Conservation (phyloP, 176 grass and related monocot species). For the Olyra latifolia region DNA sequence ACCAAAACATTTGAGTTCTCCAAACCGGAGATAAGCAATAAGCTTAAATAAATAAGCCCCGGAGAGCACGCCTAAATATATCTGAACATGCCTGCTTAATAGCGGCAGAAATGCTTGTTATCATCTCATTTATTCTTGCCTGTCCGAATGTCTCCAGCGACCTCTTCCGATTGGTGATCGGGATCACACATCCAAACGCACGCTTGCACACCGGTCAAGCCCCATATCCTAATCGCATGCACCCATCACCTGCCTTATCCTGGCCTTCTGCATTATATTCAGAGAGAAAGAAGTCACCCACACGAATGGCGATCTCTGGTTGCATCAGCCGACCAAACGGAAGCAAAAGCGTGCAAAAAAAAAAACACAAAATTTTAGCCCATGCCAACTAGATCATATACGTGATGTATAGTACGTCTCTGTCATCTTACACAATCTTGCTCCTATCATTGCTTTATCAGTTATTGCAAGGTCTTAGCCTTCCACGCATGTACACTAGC, state of each 20-base stretch:
- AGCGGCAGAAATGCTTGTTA: too few relatives aligned
- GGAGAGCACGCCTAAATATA: too few relatives aligned
- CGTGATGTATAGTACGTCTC: slow-evolving; percentile 18
- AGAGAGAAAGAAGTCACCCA: slow-evolving; percentile 13
- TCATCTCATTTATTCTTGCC: too few relatives aligned
- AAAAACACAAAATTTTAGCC: too few relatives aligned
- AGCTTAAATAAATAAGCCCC: too few relatives aligned
- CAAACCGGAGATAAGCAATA: too few relatives aligned
- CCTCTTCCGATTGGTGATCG: background rate
- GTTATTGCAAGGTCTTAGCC: background rate
- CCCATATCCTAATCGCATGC: background rate
- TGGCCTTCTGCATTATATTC: background rate
- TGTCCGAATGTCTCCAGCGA: too few relatives aligned
- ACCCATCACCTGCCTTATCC: background rate
- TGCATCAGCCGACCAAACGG: slow-evolving; percentile 27
- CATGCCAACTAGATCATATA: background rate
- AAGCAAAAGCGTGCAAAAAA: slow-evolving; percentile 9
- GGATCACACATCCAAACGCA: too few relatives aligned
- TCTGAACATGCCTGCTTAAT: too few relatives aligned
- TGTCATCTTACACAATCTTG: slow-evolving; percentile 24
- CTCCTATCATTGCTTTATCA: background rate
- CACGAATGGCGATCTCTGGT: slow-evolving; percentile 29
- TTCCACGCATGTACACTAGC: background rate
- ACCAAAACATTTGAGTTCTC: too few relatives aligned
- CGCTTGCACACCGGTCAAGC: background rate